Evolutionary conservation across 768 basidiomycete species (phyloP).

Genomic region (Naganishia friedmannii): DNA sequence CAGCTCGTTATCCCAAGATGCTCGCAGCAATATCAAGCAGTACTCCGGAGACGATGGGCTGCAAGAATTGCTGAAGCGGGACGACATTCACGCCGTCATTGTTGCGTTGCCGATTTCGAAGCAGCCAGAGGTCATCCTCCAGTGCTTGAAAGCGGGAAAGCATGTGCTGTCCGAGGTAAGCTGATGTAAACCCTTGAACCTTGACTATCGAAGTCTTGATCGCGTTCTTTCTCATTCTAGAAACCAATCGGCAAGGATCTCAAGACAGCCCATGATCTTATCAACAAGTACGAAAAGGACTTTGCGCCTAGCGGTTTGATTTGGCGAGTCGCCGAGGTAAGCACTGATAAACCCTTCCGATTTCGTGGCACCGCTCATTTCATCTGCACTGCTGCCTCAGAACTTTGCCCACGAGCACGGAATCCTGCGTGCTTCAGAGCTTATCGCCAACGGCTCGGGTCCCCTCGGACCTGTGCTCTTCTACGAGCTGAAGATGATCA

Average conservation of each 20-base stretch:
- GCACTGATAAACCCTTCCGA: conserved; percentile 25
- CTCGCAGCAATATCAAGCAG: conserved; percentile 57
- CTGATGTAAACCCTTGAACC: background rate
- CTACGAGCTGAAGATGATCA: conserved; percentile 62
- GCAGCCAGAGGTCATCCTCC: conserved; percentile 68
- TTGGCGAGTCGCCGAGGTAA: conserved; percentile 79
- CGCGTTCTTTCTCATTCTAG: conserved; percentile 30
- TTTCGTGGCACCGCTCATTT: conserved; percentile 53
- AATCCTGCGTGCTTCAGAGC: conserved; percentile 22
- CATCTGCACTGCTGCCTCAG: conserved; percentile 33
- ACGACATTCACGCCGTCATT: conserved; percentile 71
- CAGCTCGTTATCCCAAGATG: conserved; percentile 55
- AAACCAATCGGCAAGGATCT: conserved; percentile 79
- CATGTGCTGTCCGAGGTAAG: conserved; percentile 71
- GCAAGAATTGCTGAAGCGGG: conserved; percentile 60
- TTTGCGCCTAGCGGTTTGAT: conserved; percentile 68
- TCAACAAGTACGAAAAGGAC: conserved; percentile 63
- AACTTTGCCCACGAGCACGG: conserved; percentile 35
- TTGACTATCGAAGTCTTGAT: too few species aligned
- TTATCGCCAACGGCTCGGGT: conserved; percentile 50
- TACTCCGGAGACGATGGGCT: conserved; percentile 43
- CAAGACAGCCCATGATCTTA: conserved; percentile 62
- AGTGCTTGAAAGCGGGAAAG: conserved; percentile 64
- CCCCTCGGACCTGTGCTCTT: conserved; percentile 70
- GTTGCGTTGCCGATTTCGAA: conserved; percentile 72